Percentiles rank a stretch among this genome's conserved stretches.
Conservation (phyloP, 2,329 filamentous ascomycete species). For the Penicillium sp. region DNA sequence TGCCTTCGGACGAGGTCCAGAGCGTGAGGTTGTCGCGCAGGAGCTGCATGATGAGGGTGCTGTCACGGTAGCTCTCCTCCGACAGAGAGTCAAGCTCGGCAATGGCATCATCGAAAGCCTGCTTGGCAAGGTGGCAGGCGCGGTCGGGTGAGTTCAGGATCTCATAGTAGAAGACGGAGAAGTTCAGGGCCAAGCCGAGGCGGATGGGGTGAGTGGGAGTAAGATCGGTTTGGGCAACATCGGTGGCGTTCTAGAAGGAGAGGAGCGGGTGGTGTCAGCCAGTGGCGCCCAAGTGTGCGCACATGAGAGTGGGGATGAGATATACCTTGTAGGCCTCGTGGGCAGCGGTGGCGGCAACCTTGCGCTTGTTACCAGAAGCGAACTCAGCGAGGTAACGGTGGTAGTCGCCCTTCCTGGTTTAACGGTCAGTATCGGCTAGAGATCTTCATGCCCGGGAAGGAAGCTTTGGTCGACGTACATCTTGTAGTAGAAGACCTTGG, state of each 20-base stretch:
- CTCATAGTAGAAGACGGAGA: constrained; percentile 99
- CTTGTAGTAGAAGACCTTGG: constrained; percentile 99
- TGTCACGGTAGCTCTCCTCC: constrained; percentile 97
- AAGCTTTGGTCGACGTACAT: constrained; percentile 56
- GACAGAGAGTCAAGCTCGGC: constrained; percentile 96
- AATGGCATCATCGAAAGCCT: constrained; percentile 97
- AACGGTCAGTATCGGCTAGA: constrained; percentile 73
- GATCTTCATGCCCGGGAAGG: constrained; percentile 28
- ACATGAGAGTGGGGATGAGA: background rate
- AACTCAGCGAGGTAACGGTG: constrained; percentile 98
- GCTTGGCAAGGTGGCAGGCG: constrained; percentile 97
- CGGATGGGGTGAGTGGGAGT: constrained; percentile 97
- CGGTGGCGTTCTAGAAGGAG: constrained; percentile 68
- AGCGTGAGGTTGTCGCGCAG: constrained; percentile 96
- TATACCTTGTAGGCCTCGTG: constrained; percentile 96
- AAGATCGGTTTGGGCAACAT: constrained; percentile 95
- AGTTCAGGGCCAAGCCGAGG: constrained; percentile 94
- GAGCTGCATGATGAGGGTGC: constrained; percentile 98
- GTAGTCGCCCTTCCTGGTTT: constrained; percentile 95
- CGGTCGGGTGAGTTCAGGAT: constrained; percentile 97
- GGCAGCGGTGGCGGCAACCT: constrained; percentile 87
- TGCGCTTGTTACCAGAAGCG: constrained; percentile 88
- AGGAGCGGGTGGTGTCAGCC: background rate
- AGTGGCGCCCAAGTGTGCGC: background rate
- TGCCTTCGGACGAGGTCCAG: constrained; percentile 91